Conservation (phyloP, 768 basidiomycete species). For the Tricholoma hemisulphureum region DNA sequence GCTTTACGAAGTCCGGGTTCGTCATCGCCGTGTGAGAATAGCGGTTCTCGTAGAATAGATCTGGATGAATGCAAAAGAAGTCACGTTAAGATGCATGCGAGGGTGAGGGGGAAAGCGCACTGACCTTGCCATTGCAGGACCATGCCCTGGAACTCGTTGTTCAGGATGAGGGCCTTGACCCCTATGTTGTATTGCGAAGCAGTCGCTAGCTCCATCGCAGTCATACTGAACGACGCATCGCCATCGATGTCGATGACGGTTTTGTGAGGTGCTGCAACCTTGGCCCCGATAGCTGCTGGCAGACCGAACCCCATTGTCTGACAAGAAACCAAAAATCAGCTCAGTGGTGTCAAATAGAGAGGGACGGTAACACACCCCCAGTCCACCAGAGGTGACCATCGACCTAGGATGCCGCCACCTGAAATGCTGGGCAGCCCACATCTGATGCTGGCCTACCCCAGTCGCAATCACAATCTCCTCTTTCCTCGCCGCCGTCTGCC, state of each 20-base stretch:
- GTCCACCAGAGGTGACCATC: conserved; percentile 91
- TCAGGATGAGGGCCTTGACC: conserved; percentile 89
- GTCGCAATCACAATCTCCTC: conserved; percentile 87
- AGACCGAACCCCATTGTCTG: conserved; percentile 99
- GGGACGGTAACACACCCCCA: conserved; percentile 90
- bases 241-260: conserved; percentile 96
- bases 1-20: conserved; percentile 91
- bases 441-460: conserved; percentile 98
- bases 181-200: conserved; percentile 90
- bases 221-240: conserved; percentile 99
- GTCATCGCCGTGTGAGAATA: conserved; percentile 96
- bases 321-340: conserved; percentile 3
- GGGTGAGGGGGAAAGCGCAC: too few relatives aligned
- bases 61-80: conserved; percentile 32
- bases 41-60: conserved; percentile 95
- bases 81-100: too few relatives aligned
- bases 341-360: too few relatives aligned
- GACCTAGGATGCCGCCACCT: conserved; percentile 86
- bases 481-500: conserved; percentile 74
- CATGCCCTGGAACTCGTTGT: conserved; percentile 99
- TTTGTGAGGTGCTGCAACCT: conserved; percentile 92
- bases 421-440: conserved; percentile 98
- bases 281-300: conserved; percentile 92
- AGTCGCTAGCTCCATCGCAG: conserved; percentile 97
- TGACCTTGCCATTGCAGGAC: conserved; percentile 98